Base-by-base conservation (phyloP, 2,329 filamentous ascomycete genomes). In the Metarhizium album region DNA sequence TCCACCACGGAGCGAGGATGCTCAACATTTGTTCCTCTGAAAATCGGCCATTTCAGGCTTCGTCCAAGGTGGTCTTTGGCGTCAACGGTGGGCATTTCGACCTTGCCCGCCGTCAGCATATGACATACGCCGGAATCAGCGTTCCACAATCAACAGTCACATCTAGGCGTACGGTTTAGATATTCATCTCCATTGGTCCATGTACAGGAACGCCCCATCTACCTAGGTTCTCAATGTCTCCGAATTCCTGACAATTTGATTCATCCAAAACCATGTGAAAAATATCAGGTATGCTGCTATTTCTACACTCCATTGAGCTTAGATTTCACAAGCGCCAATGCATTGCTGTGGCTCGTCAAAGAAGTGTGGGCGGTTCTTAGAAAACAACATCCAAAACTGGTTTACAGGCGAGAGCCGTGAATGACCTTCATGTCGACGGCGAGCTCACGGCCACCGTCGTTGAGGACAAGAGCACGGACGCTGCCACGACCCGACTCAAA, bases 371-470 rank as follows among this genome's bases (percentile, higher is more conserved):
- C 46, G 35, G 18, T 45, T 49, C 33, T 42, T 33, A 14, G 45
- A 27, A 45, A 33, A 45, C 35, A 16, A 40, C 27, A 31, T 29
- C 5, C 16, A 33, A 31, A 20, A 48, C 8, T 47, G 35, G 51
- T 57, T 74, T 82, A 84, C 70, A 84, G 72, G 64, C 78, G 78
- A 59, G 80, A 83, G 66, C 80, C 81, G 76, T 98, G 93, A 68
- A 97, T 87, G 67, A 95, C 87, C 87, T 96, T 97, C 83, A 94
- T 93, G 82, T 98, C 93, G 62, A 98, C 93, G 62, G 87, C 90
- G 66, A 98, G 83, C 83, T 98, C 93, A 64, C 86, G 83, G 63
- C 90, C 90, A 64, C 85, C 79, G 72, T 98, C 93, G 71, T 83
- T 89, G 74, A 98, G 90, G 71, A 98, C 93, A 56, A 97, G 84